A percentile compares a stretch with the other conserved stretches of the same genome.
Conservation (phyloP, 78 protist species). For the Chrysochromulina tobinii region DNA sequence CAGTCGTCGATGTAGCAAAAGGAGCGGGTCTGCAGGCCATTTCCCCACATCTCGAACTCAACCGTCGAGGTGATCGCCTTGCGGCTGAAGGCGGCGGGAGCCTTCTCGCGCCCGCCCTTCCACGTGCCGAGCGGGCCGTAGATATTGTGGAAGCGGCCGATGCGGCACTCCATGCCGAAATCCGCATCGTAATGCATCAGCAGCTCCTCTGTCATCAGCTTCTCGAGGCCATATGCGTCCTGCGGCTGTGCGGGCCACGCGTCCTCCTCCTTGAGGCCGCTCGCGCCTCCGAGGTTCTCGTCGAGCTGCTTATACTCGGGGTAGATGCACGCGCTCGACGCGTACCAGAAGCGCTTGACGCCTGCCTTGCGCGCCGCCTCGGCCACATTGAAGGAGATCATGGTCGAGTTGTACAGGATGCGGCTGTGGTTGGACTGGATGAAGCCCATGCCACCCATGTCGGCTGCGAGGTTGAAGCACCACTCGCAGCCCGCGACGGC, state of each 20-base stretch:
- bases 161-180: constrained; percentile 53
- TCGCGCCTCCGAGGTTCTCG: constrained; percentile 23
- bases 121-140: constrained; percentile 87
- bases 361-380: constrained; percentile 72
- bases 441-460: constrained; percentile 92
- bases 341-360: constrained; percentile 55
- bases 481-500: constrained; percentile 64
- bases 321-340: constrained; percentile 86
- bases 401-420: constrained; percentile 73
- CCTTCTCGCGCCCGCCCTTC: constrained; percentile 90
- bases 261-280: constrained; percentile 70
- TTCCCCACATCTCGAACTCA: constrained; percentile 87
- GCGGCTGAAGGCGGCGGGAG: constrained; percentile 89
- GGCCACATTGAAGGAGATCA: constrained; percentile 66
- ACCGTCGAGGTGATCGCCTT: constrained; percentile 51
- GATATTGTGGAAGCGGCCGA: constrained; percentile 85
- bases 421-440: constrained; percentile 76
- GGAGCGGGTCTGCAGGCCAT: constrained; percentile 82
- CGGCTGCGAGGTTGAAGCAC: constrained; percentile 75
- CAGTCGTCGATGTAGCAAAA: constrained; percentile 78
- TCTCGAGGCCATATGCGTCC: constrained; percentile 89
- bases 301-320: constrained; percentile 70
- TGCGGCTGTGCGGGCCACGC: constrained; percentile 89
- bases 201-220: constrained; percentile 77
- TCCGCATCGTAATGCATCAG: constrained; percentile 60